Percentiles rank a stretch among this genome's conserved stretches.
Evolutionary conservation across 768 basidiomycete genomes (phyloP).

Genomic region (Auricularia sp.): DNA sequence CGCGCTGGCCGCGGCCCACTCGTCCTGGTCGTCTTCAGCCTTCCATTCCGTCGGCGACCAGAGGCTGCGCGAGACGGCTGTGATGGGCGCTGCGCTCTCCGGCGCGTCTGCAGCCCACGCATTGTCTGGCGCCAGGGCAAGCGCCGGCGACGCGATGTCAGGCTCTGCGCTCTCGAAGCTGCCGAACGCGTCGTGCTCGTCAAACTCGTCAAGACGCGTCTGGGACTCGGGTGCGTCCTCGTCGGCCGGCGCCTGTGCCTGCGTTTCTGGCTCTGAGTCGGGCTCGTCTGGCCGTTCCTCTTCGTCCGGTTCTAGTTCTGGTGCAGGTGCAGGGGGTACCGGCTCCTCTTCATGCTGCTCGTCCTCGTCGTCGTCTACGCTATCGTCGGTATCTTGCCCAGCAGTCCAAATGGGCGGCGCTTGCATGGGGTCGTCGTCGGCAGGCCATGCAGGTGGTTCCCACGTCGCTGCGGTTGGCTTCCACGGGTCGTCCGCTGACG

Average conservation of each 20-base stretch:
- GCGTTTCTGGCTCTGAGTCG: background rate
- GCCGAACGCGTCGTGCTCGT: background rate
- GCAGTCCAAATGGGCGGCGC: background rate
- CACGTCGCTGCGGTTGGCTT: background rate
- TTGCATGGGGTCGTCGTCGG: background rate
- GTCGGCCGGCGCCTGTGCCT: background rate
- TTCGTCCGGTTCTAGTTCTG: background rate
- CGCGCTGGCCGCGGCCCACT: background rate
- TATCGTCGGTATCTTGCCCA: background rate
- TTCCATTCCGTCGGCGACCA: background rate
- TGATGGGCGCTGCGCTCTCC: background rate
- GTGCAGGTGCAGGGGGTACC: background rate
- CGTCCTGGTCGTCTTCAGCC: background rate
- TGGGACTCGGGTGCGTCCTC: background rate
- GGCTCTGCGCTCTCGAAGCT: background rate
- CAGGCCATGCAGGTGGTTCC: background rate
- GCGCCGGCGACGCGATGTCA: background rate
- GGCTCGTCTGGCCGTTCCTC: background rate
- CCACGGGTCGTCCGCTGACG: background rate
- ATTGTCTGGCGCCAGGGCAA: background rate
- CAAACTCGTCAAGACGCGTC: background rate
- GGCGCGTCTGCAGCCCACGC: background rate
- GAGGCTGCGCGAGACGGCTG: background rate
- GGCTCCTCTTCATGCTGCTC: background rate
- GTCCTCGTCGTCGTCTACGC: background rate